Percentiles rank a stretch among this genome's conserved stretches.
Conservation (phyloP, 2,329 filamentous ascomycete species). For the Xylariaceae sp. region DNA sequence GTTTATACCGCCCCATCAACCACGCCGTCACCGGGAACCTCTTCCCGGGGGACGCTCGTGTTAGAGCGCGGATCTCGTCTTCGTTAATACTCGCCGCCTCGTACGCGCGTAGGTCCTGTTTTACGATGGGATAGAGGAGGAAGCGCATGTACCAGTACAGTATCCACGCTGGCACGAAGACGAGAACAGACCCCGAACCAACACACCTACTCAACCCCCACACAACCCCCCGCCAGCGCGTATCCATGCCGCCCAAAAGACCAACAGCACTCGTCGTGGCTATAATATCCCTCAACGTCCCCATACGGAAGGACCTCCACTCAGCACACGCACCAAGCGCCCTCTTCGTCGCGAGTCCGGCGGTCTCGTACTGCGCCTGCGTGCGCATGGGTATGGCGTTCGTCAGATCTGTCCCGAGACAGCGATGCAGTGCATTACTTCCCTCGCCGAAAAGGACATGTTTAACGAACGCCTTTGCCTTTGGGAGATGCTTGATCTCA, state of each 20-base stretch:
- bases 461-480: conserved; percentile 9
- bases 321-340: conserved; percentile 4
- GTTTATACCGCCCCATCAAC: neutral
- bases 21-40: conserved; percentile 10
- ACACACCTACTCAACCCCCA: conserved; percentile 9
- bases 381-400: conserved; percentile 11
- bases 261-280: conserved; percentile 8
- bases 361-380: conserved; percentile 2
- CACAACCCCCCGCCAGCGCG: conserved; percentile 9
- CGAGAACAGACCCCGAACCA: conserved; percentile 1
- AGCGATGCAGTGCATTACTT: neutral
- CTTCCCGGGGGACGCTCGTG: neutral
- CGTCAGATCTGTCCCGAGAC: conserved; percentile 7
- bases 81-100: neutral
- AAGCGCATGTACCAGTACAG: conserved; percentile 14
- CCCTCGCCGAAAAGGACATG: neutral
- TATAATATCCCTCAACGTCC: conserved; percentile 10
- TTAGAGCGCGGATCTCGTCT: conserved; percentile 5
- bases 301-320: conserved; percentile 11
- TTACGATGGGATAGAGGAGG: conserved; percentile 2
- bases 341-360: conserved; percentile 1
- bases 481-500: conserved; percentile 15
- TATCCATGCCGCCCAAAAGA: conserved; percentile 10
- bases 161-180: conserved; percentile 6
- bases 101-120: conserved; percentile 2